phyloP scores from a whole-genome alignment of 1,139 yeast genomes.

The Magnusiomyces tetraspermus region DNA sequence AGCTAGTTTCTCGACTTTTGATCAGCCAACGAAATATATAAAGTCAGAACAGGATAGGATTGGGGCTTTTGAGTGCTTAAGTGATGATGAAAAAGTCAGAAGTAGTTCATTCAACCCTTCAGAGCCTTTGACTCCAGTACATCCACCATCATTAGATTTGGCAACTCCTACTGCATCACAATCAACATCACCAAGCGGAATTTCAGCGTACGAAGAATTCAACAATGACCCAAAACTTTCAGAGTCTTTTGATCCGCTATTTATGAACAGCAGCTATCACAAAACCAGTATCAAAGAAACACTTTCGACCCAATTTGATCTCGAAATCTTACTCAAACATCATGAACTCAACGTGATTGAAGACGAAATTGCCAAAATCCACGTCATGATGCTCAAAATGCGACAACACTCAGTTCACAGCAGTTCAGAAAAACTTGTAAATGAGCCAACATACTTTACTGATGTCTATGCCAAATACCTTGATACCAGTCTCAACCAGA shows the following conservation, averaged over 20 bases:
- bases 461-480: slow-evolving; percentile 36
- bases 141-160: slow-evolving; percentile 14
- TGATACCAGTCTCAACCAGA: slow-evolving; percentile 6
- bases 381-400: slow-evolving; percentile 42
- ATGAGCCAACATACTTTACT: slow-evolving; percentile 46
- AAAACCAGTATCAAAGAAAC: slow-evolving; percentile 15
- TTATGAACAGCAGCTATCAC: not conserved
- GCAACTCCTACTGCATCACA: slow-evolving; percentile 17
- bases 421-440: slow-evolving; percentile 18
- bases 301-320: slow-evolving; percentile 45
- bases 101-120: not conserved
- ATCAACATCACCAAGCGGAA: slow-evolving; percentile 14
- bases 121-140: slow-evolving; percentile 13
- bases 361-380: slow-evolving; percentile 56
- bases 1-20: not conserved
- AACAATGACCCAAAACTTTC: not conserved
- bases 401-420: slow-evolving; percentile 23
- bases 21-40: slow-evolving; percentile 6
- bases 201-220: slow-evolving; percentile 1
- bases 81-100: not conserved
- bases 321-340: slow-evolving; percentile 63
- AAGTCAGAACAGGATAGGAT: not conserved
- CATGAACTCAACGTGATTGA: slow-evolving; percentile 51
- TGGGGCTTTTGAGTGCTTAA: too few relatives aligned
- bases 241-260: not conserved